phyloP scores from a whole-genome alignment of 306 rosid genomes.

The Herpetospermum pedunculosum region DNA sequence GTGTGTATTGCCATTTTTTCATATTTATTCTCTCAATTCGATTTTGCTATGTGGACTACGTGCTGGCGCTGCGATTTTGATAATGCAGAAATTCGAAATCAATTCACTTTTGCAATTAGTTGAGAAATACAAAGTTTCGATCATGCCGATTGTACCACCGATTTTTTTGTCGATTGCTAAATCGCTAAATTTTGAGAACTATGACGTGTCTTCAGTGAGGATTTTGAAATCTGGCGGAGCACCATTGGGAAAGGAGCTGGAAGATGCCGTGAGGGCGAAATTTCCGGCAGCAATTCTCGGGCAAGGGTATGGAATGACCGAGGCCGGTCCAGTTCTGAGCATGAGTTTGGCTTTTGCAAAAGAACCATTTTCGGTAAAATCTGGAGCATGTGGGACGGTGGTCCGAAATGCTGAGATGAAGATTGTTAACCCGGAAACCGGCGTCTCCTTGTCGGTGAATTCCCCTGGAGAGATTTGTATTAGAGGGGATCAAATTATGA shows the following conservation, averaged over 20 bases:
- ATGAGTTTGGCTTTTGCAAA: conserved; percentile 42
- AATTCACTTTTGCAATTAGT: conserved; percentile 24
- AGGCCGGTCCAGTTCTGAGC: conserved; percentile 68
- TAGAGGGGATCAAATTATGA: conserved; percentile 70
- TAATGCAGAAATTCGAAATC: conserved; percentile 67
- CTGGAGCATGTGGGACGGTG: conserved; percentile 74
- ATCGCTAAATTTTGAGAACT: conserved; percentile 28
- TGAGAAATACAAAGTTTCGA: conserved; percentile 25
- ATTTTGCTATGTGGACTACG: conserved; percentile 57
- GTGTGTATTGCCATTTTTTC: conserved; percentile 64
- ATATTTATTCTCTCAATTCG: conserved; percentile 67
- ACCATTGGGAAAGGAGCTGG: conserved; percentile 64
- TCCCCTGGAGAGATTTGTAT: conserved; percentile 77
- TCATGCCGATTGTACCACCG: conserved; percentile 58
- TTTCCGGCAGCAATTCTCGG: conserved; percentile 64
- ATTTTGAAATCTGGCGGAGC: conserved; percentile 68
- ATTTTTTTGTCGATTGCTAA: conserved; percentile 46
- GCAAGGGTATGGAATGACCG: conserved; percentile 95
- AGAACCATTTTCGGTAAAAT: conserved; percentile 27
- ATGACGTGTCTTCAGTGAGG: conserved; percentile 47
- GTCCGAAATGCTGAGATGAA: conserved; percentile 81
- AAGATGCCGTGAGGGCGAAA: conserved; percentile 37
- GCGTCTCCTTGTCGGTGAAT: conserved; percentile 56
- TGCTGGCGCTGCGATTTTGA: conserved; percentile 45
- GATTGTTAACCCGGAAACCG: conserved; percentile 45